These are phyloP conservation scores for Cenchrus purpureus DNA, from an alignment of 176 grass and related monocot genomes.

Conservation along the genomic window DNA sequence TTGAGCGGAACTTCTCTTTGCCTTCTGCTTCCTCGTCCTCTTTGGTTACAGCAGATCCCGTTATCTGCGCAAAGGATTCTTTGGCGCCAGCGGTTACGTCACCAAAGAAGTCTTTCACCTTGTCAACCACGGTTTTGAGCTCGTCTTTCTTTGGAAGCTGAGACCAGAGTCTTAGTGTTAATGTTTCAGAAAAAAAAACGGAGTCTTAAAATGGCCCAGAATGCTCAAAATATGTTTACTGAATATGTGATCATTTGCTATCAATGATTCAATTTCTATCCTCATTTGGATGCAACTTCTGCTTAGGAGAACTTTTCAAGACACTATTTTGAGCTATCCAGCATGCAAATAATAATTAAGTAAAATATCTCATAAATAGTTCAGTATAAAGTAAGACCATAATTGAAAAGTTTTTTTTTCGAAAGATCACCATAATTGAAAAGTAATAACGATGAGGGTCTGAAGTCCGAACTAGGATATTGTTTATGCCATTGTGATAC, in stretches of 20 bases:
- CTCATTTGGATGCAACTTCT: not conserved
- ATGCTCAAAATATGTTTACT: not conserved
- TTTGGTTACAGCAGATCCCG: slow-evolving; percentile 59
- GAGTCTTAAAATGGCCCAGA: slow-evolving; percentile 1
- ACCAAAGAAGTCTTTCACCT: slow-evolving; percentile 90
- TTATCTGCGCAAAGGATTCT: slow-evolving; percentile 95
- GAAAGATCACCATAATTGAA: not conserved
- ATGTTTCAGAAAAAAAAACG: too few relatives aligned
- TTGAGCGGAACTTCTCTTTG: slow-evolving; percentile 45
- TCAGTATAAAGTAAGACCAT: not conserved
- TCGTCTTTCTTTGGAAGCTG: slow-evolving; percentile 95
- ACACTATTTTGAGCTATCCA: not conserved
- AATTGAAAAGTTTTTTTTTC: not conserved
- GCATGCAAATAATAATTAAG: not conserved
- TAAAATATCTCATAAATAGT: not conserved
- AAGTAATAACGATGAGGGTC: too few relatives aligned
- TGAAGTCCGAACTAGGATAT: not conserved
- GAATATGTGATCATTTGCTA: not conserved
- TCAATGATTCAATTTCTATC: not conserved
- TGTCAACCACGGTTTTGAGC: slow-evolving; percentile 85
- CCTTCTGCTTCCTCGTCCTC: slow-evolving; percentile 67
- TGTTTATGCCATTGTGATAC: too few relatives aligned
- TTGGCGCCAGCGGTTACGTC: slow-evolving; percentile 74
- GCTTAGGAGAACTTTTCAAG: not conserved
- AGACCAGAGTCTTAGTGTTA: not conserved